These are phyloP conservation scores for Plasmodium chabaudi DNA, from an alignment of 169 alveolate genomes.

Conservation along the genomic window DNA sequence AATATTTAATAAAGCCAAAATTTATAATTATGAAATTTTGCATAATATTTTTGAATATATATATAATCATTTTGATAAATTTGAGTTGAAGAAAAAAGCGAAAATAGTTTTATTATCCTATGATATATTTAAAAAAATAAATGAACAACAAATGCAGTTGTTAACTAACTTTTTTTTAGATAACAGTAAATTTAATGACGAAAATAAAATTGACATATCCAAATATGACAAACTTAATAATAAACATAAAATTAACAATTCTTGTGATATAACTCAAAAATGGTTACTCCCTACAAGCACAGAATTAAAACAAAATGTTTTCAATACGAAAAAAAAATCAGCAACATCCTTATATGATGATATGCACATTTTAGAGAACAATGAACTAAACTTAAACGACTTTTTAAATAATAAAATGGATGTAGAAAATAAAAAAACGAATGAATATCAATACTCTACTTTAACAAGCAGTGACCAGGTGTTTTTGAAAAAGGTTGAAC, in stretches of 20 bases:
- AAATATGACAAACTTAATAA: background rate
- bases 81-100: slow-evolving; percentile 26
- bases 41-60: slow-evolving; percentile 12
- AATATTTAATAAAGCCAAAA: slow-evolving; percentile 16
- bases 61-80: slow-evolving; percentile 13
- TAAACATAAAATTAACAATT: background rate
- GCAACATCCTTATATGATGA: too few species aligned
- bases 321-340: background rate
- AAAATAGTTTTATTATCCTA: slow-evolving; percentile 27
- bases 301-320: slow-evolving; percentile 20
- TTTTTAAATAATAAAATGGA: too few species aligned
- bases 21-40: slow-evolving; percentile 33
- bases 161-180: slow-evolving; percentile 17
- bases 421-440: background rate
- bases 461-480: background rate
- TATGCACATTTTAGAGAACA: background rate
- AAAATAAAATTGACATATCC: background rate
- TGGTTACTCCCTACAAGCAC: slow-evolving; percentile 24
- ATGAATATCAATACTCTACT: background rate
- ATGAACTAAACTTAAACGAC: background rate
- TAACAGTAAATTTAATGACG: background rate
- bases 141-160: slow-evolving; percentile 2
- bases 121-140: slow-evolving; percentile 41
- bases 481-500: slow-evolving; percentile 17
- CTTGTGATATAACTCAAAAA: too few species aligned